Evolutionary conservation across 2,329 filamentous ascomycete genomes (phyloP).

Genomic region (Arthrobotrys conoides): DNA sequence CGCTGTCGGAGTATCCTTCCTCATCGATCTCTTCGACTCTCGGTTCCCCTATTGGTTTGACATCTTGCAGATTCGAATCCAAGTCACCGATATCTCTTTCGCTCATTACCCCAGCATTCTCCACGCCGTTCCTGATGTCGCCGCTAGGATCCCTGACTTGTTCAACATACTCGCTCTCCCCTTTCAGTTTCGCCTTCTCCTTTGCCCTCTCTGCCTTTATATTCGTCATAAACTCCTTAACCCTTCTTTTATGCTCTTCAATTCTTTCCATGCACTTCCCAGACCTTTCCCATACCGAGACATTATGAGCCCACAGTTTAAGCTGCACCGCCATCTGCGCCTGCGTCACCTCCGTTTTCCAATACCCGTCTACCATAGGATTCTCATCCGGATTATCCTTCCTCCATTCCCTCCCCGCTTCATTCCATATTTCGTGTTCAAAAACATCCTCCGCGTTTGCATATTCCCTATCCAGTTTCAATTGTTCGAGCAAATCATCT

Average conservation of each 20-base stretch:
- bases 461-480: neutral
- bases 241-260: conserved; percentile 33
- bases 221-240: conserved; percentile 14
- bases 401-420: conserved; percentile 38
- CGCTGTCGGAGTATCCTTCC: neutral
- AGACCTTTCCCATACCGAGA: conserved; percentile 35
- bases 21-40: neutral
- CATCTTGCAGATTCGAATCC: neutral
- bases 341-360: conserved; percentile 8
- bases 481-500: conserved; percentile 24
- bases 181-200: conserved; percentile 23
- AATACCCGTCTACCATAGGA: neutral
- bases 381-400: conserved; percentile 28
- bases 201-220: conserved; percentile 15
- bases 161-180: neutral
- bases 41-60: neutral
- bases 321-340: conserved; percentile 19
- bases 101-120: neutral
- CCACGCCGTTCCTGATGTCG: neutral
- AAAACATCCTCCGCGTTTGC: conserved; percentile 30
- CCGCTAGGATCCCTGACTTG: too few relatives aligned
- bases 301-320: conserved; percentile 27
- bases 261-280: conserved; percentile 29
- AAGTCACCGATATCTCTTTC: neutral
- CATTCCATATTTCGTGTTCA: conserved; percentile 14